These are phyloP conservation scores for Micractinium sp. DNA, from an alignment of 139 green algal genomes.

Conservation along the genomic window DNA sequence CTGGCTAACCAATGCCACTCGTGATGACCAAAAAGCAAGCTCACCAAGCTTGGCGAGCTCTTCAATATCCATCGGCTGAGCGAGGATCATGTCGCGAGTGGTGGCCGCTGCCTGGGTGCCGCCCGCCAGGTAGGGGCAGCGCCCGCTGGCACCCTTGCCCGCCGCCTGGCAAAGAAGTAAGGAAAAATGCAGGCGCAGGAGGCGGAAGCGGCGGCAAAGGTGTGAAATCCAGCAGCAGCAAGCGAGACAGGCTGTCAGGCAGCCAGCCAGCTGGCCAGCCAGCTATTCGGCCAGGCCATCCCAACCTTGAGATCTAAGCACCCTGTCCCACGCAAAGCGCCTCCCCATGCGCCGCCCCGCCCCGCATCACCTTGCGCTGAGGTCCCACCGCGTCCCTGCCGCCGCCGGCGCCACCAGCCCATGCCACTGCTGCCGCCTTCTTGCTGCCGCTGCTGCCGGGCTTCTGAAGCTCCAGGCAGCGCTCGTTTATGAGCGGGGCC, in stretches of 20 bases:
- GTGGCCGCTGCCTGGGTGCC: conserved; percentile 26
- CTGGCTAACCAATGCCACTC: too few species aligned
- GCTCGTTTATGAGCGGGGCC: conserved; percentile 83
- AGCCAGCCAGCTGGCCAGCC: too few species aligned
- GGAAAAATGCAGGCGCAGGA: too few species aligned
- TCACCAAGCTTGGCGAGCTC: conserved; percentile 73
- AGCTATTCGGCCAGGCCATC: too few species aligned
- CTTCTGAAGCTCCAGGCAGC: conserved; percentile 88
- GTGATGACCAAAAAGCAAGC: neutral
- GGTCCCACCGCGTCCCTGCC: neutral
- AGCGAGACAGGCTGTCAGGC: too few species aligned
- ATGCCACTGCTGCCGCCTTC: conserved; percentile 2
- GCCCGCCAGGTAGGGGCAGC: conserved; percentile 47
- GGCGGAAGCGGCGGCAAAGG: too few species aligned
- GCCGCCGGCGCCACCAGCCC: neutral
- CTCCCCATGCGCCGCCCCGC: too few species aligned
- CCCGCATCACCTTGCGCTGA: neutral
- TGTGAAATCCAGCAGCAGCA: too few species aligned
- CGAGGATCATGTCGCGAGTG: conserved; percentile 59
- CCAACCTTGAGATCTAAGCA: too few species aligned
- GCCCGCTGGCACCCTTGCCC: conserved; percentile 11
- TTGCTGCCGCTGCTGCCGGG: neutral
- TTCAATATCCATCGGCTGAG: conserved; percentile 90
- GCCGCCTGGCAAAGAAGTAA: neutral
- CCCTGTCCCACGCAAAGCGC: too few species aligned